A percentile compares a stretch with the other conserved stretches of the same genome.
phyloP scores from a whole-genome alignment of 2,329 filamentous ascomycete species.

The Colletotrichum plurivorum region DNA sequence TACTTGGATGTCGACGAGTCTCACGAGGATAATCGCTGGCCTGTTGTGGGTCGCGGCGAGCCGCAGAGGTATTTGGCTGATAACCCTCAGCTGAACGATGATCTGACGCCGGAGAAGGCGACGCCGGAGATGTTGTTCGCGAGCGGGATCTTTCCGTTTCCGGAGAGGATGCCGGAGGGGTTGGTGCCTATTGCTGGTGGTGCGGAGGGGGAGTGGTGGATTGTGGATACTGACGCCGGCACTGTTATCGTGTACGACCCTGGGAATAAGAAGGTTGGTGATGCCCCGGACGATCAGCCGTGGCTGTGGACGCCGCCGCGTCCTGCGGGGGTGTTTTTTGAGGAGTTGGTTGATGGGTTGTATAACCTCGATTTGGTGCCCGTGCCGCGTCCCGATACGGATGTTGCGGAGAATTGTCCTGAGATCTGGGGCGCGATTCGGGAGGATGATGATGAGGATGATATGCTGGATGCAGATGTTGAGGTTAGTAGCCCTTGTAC shows the following conservation, averaged over 20 bases:
- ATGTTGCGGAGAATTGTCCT: slow-evolving; percentile 2
- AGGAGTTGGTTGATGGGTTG: slow-evolving; percentile 1
- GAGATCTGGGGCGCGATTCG: background rate
- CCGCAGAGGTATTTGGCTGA: slow-evolving; percentile 14
- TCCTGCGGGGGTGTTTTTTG: slow-evolving; percentile 10
- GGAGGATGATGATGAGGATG: background rate
- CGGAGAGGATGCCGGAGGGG: slow-evolving; percentile 15
- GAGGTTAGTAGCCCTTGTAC: background rate
- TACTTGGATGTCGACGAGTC: slow-evolving; percentile 15
- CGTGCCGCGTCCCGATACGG: background rate
- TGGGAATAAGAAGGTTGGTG: slow-evolving; percentile 4
- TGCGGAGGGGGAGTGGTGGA: slow-evolving; percentile 1
- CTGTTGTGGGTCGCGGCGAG: slow-evolving; percentile 4
- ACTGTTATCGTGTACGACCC: slow-evolving; percentile 12
- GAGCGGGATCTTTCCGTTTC: slow-evolving; percentile 1
- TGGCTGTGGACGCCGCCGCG: slow-evolving; percentile 17
- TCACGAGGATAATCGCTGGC: slow-evolving; percentile 17
- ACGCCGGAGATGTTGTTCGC: background rate
- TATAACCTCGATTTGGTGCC: slow-evolving; percentile 2
- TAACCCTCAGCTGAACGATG: slow-evolving; percentile 5
- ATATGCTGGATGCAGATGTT: rapidly evolving
- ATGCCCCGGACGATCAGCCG: background rate
- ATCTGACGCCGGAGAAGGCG: background rate
- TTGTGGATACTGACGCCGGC: slow-evolving; percentile 11
- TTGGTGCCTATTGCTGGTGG: slow-evolving; percentile 6